phyloP scores from a whole-genome alignment of 1,284 basidiomycete species.

The Microbotryum lychnidis-dioicae region DNA sequence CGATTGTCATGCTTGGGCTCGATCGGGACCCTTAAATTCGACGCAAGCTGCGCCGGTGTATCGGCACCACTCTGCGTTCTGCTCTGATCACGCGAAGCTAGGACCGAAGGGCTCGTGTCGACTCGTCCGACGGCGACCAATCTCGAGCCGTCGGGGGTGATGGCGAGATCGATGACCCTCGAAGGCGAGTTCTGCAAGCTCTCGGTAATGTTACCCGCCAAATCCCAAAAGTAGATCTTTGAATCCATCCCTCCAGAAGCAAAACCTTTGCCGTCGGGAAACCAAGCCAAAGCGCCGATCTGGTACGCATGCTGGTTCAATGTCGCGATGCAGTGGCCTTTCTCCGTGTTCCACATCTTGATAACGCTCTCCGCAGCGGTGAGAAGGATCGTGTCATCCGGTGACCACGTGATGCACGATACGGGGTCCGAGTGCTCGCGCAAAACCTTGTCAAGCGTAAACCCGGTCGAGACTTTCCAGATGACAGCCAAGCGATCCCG shows the following conservation, averaged over 20 bases:
- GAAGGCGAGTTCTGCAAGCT: constrained; percentile 67
- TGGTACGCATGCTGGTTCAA: constrained; percentile 69
- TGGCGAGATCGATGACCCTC: constrained; percentile 75
- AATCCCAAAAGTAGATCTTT: constrained; percentile 60
- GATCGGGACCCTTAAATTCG: constrained; percentile 9
- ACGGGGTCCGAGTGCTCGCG: constrained; percentile 68
- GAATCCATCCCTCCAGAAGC: constrained; percentile 84
- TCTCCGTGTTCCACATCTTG: constrained; percentile 79
- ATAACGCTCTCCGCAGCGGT: constrained; percentile 70
- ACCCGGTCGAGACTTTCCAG: constrained; percentile 67
- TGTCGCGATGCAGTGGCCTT: constrained; percentile 52
- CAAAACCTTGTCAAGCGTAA: constrained; percentile 53
- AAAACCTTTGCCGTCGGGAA: constrained; percentile 80
- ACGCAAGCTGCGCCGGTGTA: constrained; percentile 13
- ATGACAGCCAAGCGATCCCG: constrained; percentile 80
- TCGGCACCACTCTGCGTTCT: constrained; percentile 35
- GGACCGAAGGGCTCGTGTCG: constrained; percentile 11
- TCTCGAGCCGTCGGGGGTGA: constrained; percentile 74
- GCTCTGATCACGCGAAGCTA: neutral
- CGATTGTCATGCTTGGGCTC: constrained; percentile 45
- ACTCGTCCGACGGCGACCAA: constrained; percentile 68
- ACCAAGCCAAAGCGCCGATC: constrained; percentile 78
- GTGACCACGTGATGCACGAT: constrained; percentile 78
- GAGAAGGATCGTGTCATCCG: constrained; percentile 71
- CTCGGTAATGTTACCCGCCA: constrained; percentile 60